A percentile compares a stretch with the other conserved stretches of the same genome.
Conservation (phyloP, 345 rosid genomes). For the Citrus medica region DNA sequence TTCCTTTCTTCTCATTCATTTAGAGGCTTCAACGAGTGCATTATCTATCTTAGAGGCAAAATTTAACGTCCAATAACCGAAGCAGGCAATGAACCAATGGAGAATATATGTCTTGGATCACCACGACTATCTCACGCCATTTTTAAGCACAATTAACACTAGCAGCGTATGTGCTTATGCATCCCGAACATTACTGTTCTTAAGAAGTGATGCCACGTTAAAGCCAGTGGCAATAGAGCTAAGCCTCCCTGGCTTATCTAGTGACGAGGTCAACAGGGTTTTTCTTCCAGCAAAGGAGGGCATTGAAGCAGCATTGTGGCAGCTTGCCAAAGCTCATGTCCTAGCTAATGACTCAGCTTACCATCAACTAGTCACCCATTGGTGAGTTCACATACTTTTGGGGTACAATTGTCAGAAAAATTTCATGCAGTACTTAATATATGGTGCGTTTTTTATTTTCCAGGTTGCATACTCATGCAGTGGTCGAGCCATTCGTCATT, state of each 20-base stretch:
- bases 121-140: constrained; percentile 59
- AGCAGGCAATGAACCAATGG: constrained; percentile 40
- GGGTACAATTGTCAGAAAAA: not conserved
- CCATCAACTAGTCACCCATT: constrained; percentile 61
- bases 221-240: constrained; percentile 59
- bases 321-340: constrained; percentile 62
- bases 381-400: constrained; percentile 35
- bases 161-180: constrained; percentile 50
- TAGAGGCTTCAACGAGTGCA: not conserved
- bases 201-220: constrained; percentile 31
- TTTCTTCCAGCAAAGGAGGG: constrained; percentile 44
- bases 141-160: constrained; percentile 34
- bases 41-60: not conserved
- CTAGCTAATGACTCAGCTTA: constrained; percentile 55
- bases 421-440: not conserved
- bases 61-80: not conserved
- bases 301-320: constrained; percentile 53
- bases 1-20: not conserved
- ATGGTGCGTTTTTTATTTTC: constrained; percentile 14
- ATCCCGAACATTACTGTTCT: constrained; percentile 52
- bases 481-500: constrained; percentile 68
- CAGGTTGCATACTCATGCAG: constrained; percentile 75
- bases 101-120: constrained; percentile 55
- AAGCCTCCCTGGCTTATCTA: constrained; percentile 31
- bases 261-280: constrained; percentile 11